phyloP scores from a whole-genome alignment of 371 early-diverging fungal genomes.

The Thermomucor indicae-seudaticae region DNA sequence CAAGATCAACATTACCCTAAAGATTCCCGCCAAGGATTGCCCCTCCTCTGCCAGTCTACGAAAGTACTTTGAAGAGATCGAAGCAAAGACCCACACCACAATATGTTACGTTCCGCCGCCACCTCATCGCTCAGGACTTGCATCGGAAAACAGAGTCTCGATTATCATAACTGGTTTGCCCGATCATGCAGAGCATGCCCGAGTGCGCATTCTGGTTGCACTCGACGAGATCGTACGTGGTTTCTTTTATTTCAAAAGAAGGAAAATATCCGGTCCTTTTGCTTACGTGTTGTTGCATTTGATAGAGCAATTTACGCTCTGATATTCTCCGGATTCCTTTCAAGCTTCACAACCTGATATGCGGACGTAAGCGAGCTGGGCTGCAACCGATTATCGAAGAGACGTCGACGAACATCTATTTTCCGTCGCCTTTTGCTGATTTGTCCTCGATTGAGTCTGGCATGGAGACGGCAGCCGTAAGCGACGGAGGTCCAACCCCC shows the following conservation, averaged over 20 bases:
- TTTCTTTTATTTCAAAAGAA: background rate
- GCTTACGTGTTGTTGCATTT: conserved; percentile 1
- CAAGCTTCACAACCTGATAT: conserved; percentile 58
- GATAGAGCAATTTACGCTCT: conserved; percentile 15
- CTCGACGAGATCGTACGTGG: conserved; percentile 40
- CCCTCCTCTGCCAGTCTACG: conserved; percentile 11
- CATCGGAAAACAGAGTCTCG: conserved; percentile 31
- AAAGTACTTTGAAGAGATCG: conserved; percentile 31
- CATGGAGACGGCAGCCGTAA: conserved; percentile 11
- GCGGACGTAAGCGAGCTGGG: conserved; percentile 70
- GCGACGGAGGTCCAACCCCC: conserved; percentile 8
- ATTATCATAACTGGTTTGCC: conserved; percentile 42
- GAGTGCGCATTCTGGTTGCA: conserved; percentile 33
- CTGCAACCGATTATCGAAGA: conserved; percentile 70
- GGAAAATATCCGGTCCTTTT: background rate
- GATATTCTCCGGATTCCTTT: conserved; percentile 22
- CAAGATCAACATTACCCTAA: conserved; percentile 34
- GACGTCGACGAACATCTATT: conserved; percentile 72
- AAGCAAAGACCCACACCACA: conserved; percentile 30
- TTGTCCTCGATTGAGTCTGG: conserved; percentile 4
- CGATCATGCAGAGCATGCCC: conserved; percentile 34
- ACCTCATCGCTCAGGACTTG: conserved; percentile 27
- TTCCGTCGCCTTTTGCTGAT: conserved; percentile 59
- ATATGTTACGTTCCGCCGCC: conserved; percentile 22
- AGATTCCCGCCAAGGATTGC: conserved; percentile 39